A percentile compares a stretch with the other conserved stretches of the same genome.
Evolutionary conservation across 1,284 basidiomycete genomes (phyloP).

Genomic region (Sparassis latifolia): DNA sequence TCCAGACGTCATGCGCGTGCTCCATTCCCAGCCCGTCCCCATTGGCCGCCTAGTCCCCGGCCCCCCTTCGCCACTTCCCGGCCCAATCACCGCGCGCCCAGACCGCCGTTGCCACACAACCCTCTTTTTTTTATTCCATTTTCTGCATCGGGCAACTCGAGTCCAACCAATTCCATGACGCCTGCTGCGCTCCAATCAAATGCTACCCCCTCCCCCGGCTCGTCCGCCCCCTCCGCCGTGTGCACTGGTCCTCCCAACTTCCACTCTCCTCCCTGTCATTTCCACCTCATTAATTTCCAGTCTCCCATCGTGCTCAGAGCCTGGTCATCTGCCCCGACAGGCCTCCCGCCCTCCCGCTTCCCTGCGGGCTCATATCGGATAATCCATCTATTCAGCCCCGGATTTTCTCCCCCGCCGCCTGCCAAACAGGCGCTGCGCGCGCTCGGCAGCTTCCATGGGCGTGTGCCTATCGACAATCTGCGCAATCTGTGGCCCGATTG

Average conservation of each 20-base stretch:
- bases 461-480: neutral
- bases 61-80: constrained; percentile 1
- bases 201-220: neutral
- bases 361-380: neutral
- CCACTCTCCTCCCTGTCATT: neutral
- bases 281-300: neutral
- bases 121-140: neutral
- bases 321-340: neutral
- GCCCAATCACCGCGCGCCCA: constrained; percentile 3
- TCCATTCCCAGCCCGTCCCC: neutral
- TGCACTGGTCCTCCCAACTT: neutral
- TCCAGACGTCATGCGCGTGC: constrained; percentile 3
- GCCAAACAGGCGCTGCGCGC: neutral
- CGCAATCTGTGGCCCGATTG: neutral
- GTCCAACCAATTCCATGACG: neutral
- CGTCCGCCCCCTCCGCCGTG: neutral
- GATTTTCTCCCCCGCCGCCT: neutral
- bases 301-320: neutral
- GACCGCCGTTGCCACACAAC: neutral
- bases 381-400: neutral
- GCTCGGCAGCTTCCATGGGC: neutral
- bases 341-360: neutral
- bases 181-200: neutral
- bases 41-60: constrained; percentile 7
- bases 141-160: neutral